Base-by-base conservation (phyloP, 2,329 filamentous ascomycete genomes). In the Ophiostoma piceae region DNA sequence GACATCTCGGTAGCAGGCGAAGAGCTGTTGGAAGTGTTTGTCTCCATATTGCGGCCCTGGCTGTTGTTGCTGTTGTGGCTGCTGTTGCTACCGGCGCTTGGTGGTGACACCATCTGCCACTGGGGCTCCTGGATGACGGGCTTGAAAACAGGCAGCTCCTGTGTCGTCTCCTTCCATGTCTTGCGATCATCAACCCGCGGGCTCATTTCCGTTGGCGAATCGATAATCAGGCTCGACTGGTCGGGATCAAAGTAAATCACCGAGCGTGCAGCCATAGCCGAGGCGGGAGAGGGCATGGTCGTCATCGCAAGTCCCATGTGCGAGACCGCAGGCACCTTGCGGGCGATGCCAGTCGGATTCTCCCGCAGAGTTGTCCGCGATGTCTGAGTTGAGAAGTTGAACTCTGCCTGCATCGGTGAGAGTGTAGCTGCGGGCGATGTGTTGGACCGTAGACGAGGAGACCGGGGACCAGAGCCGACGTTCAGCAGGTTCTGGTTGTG, bases 391-490 rank as follows among this genome's bases (percentile, higher is more conserved):
- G n/a, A 2, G n/a, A 67, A 66, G n/a, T 47, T 35, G 54, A 69
- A 67, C 5, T 35, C 67, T 6, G 65, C 26, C 16, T 26, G 67
- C 8, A 51, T 69, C 1, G 70, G 83, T 4, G 84, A 85, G 3
- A 77, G 78, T 6, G 32, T 47, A 41, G 37, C 66, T 8, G 62
- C 70, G 1, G 70, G 68, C 3, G 84, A 84, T 3, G 86, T 88
- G 73, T 85, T 84, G 1, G 86, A 85, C 37, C 86, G 82, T 26
- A 78, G 73, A 4, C 79, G 80, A 2, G 83, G 79, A 9, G 82
- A 79, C 12, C 22, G 65, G 3, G 43, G 43, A 19, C 41, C 62
- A 70, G 76, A 22, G 22, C 19, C 19, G 6, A 43, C 37, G 12
- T 12, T 32, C n/a, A 73, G 76, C 12, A 75, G 74, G 3, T 73